Evolutionary conservation across 768 basidiomycete genomes (phyloP).

Genomic region (Jaapia argillacea): DNA sequence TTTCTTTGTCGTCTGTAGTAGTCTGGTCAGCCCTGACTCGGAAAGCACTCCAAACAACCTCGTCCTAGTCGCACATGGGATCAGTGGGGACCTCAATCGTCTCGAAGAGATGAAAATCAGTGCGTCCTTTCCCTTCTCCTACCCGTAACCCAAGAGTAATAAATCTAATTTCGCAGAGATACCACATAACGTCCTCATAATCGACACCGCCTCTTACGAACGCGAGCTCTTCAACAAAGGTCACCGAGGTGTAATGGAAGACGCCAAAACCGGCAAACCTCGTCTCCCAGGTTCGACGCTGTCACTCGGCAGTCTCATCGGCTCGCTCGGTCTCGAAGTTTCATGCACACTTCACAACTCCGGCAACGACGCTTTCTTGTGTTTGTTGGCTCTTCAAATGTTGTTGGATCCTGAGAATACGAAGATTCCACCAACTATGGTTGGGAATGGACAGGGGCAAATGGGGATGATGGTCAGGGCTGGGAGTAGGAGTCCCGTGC

Average conservation of each 20-base stretch:
- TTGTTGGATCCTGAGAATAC: constrained; percentile 49
- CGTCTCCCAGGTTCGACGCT: constrained; percentile 45
- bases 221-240: constrained; percentile 50
- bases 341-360: constrained; percentile 52
- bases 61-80: constrained; percentile 61
- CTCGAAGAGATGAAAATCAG: constrained; percentile 78
- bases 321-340: constrained; percentile 38
- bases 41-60: constrained; percentile 62
- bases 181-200: constrained; percentile 58
- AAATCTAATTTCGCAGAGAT: constrained; percentile 34
- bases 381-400: constrained; percentile 57
- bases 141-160: background rate
- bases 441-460: no score
- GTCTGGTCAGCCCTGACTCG: constrained; percentile 66
- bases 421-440: constrained; percentile 11
- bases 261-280: constrained; percentile 43
- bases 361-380: constrained; percentile 74
- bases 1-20: constrained; percentile 29
- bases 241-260: constrained; percentile 48
- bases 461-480: background rate
- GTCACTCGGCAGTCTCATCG: constrained; percentile 54
- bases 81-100: constrained; percentile 43
- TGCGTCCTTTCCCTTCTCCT: constrained; percentile 23
- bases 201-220: constrained; percentile 61
- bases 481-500: background rate